Evolutionary conservation across 1,284 basidiomycete species (phyloP).

Genomic region (Rhodotorula sp.): DNA sequence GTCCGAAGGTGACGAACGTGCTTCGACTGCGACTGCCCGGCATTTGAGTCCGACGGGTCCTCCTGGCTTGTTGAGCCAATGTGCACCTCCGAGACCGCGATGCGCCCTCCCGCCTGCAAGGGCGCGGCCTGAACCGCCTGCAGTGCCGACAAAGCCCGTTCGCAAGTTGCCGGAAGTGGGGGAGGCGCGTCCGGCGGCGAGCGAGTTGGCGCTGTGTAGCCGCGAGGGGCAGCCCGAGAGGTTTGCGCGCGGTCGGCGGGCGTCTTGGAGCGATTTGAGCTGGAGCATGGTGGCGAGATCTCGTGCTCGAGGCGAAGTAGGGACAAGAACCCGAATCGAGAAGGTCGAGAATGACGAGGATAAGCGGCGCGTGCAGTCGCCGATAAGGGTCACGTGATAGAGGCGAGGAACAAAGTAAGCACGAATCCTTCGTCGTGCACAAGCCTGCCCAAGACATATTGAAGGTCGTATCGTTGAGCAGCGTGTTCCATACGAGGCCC

Average conservation of each 20-base stretch:
- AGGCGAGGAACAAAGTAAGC: background rate
- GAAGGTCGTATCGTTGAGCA: background rate
- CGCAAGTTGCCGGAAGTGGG: background rate
- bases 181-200: background rate
- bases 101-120: background rate
- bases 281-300: background rate
- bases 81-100: background rate
- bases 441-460: background rate
- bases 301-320: background rate
- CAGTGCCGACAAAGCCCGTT: background rate
- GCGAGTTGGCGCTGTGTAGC: background rate
- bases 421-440: background rate
- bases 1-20: background rate
- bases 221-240: background rate
- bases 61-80: too few relatives aligned
- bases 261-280: slow-evolving; percentile 18
- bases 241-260: slow-evolving; percentile 11
- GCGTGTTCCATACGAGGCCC: background rate
- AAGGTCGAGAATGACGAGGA: slow-evolving; percentile 1
- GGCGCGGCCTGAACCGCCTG: background rate
- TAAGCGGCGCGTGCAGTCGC: background rate
- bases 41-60: background rate
- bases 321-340: background rate
- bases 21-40: background rate
- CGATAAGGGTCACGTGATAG: background rate